Percentiles rank a stretch among this genome's conserved stretches.
These are phyloP conservation scores for Backusella australiensis DNA, from an alignment of 192 early-diverging fungal genomes.

Conservation along the genomic window DNA sequence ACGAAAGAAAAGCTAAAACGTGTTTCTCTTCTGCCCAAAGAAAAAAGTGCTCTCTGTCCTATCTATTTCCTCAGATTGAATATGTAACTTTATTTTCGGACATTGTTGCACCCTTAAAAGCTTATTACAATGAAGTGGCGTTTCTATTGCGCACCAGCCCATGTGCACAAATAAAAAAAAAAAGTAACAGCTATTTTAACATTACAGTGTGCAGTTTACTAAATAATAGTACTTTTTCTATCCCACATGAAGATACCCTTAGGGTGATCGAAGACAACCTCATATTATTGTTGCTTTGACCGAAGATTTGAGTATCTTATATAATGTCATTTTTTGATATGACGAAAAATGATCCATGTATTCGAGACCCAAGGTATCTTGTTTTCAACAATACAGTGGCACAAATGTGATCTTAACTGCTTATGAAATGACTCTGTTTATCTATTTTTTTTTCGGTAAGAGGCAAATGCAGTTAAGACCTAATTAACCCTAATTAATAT, in stretches of 20 bases:
- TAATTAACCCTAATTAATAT: neutral
- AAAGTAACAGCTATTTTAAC: too few relatives aligned
- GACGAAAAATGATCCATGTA: neutral
- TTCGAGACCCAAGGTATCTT: neutral
- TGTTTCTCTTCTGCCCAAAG: neutral
- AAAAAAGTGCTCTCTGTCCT: neutral
- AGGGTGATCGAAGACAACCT: too few relatives aligned
- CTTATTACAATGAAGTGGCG: too few relatives aligned
- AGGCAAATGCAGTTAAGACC: neutral
- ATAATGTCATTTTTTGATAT: neutral
- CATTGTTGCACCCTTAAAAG: too few relatives aligned
- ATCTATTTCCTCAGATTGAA: neutral
- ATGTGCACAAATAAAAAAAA: too few relatives aligned
- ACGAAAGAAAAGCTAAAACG: neutral
- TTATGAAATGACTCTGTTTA: neutral
- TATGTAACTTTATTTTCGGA: neutral
- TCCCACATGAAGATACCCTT: too few relatives aligned
- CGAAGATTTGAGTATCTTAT: neutral
- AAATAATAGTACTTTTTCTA: too few relatives aligned
- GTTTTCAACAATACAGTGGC: neutral
- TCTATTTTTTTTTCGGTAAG: neutral
- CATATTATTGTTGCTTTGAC: too few relatives aligned
- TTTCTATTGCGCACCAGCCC: too few relatives aligned
- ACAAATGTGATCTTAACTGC: neutral
- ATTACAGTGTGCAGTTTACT: too few relatives aligned